These are phyloP conservation scores for Adansonia digitata DNA, from an alignment of 345 rosid species.

Conservation along the genomic window DNA sequence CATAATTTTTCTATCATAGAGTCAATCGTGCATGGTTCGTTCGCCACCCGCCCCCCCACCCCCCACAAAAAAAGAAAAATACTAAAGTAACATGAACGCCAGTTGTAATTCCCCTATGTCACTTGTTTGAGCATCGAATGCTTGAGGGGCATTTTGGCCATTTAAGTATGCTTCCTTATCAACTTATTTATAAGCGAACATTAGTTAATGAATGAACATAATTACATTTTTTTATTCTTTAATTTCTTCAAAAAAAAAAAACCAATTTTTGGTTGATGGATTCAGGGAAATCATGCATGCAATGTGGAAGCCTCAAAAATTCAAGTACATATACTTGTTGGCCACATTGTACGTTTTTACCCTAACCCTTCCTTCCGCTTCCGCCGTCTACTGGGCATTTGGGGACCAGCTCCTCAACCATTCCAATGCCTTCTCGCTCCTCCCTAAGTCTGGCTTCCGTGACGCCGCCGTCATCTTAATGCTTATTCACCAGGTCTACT, in stretches of 20 bases:
- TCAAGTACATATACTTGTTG: slow-evolving; percentile 84
- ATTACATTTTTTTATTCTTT: background rate
- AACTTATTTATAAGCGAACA: background rate
- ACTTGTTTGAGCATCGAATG: slow-evolving; percentile 12
- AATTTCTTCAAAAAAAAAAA: background rate
- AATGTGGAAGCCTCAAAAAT: slow-evolving; percentile 99
- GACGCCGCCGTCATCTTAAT: slow-evolving; percentile 90
- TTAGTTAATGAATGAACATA: background rate
- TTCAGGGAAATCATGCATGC: slow-evolving; percentile 98
- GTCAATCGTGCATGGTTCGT: background rate
- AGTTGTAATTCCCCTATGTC: background rate
- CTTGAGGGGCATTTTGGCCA: slow-evolving; percentile 6
- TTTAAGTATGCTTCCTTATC: background rate
- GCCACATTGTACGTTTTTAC: slow-evolving; percentile 97
- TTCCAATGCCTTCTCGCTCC: slow-evolving; percentile 85
- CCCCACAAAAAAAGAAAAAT: background rate
- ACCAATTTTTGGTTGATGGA: background rate
- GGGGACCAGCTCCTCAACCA: slow-evolving; percentile 88
- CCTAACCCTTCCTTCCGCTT: slow-evolving; percentile 86
- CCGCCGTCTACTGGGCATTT: slow-evolving; percentile 96
- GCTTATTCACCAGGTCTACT: slow-evolving; percentile 90
- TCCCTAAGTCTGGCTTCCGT: slow-evolving; percentile 71
- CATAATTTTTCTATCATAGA: slow-evolving; percentile 23
- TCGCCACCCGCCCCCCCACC: too few relatives aligned
- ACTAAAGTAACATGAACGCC: background rate